phyloP scores from a whole-genome alignment of 805 yeast species.

The Starmerella roubikii region DNA sequence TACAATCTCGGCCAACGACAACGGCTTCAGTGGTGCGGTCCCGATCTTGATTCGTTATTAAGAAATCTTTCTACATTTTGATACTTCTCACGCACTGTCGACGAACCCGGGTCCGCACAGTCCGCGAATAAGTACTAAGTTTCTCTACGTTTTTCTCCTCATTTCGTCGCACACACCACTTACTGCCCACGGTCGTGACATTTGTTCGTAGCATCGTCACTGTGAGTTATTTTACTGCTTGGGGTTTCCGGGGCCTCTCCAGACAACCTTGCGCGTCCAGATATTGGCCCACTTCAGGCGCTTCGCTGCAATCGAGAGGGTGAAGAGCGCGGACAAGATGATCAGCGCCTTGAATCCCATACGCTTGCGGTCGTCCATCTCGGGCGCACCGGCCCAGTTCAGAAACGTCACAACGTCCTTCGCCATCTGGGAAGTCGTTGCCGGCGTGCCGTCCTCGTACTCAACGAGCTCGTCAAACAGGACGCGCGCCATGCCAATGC shows the following conservation, averaged over 20 bases:
- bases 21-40: too few species aligned
- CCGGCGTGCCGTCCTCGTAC: slow-evolving; percentile 98
- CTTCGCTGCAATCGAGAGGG: slow-evolving; percentile 81
- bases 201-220: too few species aligned
- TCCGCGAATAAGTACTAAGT: too few species aligned
- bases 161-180: too few species aligned
- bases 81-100: too few species aligned
- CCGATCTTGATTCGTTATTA: too few species aligned
- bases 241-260: slow-evolving; percentile 23
- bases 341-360: slow-evolving; percentile 87
- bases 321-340: slow-evolving; percentile 63
- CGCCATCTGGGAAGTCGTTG: slow-evolving; percentile 98
- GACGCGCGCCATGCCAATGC: slow-evolving; percentile 98
- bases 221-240: slow-evolving; percentile 13
- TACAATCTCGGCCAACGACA: too few species aligned
- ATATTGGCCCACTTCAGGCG: slow-evolving; percentile 96
- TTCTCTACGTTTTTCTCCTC: too few species aligned
- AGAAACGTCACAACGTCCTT: slow-evolving; percentile 92
- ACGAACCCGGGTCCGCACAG: too few species aligned
- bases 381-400: slow-evolving; percentile 98
- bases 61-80: too few species aligned
- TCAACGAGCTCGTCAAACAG: slow-evolving; percentile 94
- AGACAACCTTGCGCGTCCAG: slow-evolving; percentile 86
- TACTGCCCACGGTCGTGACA: too few species aligned
- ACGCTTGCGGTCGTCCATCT: slow-evolving; percentile 95